Conservation (phyloP, 129 eudicot species). For the Artemisia argyi region DNA sequence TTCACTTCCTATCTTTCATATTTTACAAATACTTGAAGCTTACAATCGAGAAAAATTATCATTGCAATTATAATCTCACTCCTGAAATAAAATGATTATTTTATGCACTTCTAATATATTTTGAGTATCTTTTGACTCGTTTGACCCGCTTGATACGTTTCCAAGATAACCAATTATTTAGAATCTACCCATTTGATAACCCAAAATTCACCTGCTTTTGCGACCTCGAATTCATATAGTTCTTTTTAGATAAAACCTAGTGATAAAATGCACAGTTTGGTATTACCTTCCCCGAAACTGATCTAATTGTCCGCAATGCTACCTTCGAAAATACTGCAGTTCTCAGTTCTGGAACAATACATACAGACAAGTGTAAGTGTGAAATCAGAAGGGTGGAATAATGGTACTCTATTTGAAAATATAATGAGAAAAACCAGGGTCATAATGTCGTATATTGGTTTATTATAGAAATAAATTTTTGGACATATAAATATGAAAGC, state of each 20-base stretch:
- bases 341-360: conserved; percentile 63
- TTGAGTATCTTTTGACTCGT: too few species aligned
- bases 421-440: conserved; percentile 1
- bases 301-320: conserved; percentile 84
- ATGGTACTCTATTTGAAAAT: conserved; percentile 3
- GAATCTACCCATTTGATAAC: too few species aligned
- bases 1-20: too few species aligned
- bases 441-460: conserved; percentile 3
- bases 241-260: conserved; percentile 3
- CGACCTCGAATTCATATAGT: neutral
- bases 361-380: neutral
- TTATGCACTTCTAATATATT: too few species aligned
- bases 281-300: conserved; percentile 87
- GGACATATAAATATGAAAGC: conserved; percentile 26
- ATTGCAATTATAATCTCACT: too few species aligned
- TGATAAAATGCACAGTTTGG: neutral
- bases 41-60: too few species aligned
- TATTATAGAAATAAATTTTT: neutral
- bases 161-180: too few species aligned
- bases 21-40: too few species aligned
- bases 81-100: too few species aligned
- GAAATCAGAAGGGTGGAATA: conserved; percentile 4
- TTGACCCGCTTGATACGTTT: too few species aligned
- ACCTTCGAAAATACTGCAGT: conserved; percentile 98
- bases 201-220: too few species aligned